phyloP scores from a whole-genome alignment of 2,329 filamentous ascomycete species.

The Cercospora berteroae region DNA sequence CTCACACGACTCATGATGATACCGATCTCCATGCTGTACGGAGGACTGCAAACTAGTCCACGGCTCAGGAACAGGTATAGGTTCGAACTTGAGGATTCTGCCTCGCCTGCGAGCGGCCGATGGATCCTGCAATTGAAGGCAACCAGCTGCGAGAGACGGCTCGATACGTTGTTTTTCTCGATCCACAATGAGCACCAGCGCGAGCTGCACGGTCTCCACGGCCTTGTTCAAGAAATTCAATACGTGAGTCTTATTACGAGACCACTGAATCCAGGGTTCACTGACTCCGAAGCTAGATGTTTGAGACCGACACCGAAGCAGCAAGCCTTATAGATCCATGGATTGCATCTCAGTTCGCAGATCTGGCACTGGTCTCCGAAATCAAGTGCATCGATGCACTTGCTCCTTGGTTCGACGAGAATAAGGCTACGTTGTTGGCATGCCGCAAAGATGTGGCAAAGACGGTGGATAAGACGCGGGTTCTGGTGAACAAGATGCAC shows the following conservation, averaged over 20 bases:
- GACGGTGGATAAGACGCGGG: conserved; percentile 6
- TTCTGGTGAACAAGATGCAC: conserved; percentile 7
- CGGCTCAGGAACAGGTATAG: conserved; percentile 24
- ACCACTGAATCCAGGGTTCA: neutral
- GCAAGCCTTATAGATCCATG: conserved; percentile 28
- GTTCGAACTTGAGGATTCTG: conserved; percentile 1
- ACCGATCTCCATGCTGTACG: conserved; percentile 9
- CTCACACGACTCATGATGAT: conserved; percentile 15
- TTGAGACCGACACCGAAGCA: conserved; percentile 31
- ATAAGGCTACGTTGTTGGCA: conserved; percentile 9
- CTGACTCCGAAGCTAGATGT: conserved; percentile 17
- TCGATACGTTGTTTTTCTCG: conserved; percentile 28
- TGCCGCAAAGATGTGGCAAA: conserved; percentile 2
- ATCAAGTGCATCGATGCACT: conserved; percentile 14
- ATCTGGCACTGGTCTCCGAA: conserved; percentile 32
- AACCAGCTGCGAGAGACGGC: conserved; percentile 13
- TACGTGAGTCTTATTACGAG: conserved; percentile 5
- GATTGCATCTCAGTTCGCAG: conserved; percentile 29
- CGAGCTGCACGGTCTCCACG: conserved; percentile 22
- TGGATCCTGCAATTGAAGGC: conserved; percentile 9
- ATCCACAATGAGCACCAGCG: conserved; percentile 30
- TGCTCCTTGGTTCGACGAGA: conserved; percentile 20
- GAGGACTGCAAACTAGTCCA: conserved; percentile 24
- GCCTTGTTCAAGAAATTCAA: conserved; percentile 31
- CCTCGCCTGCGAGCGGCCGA: neutral